Evolutionary conservation across 2,329 filamentous ascomycete species (phyloP).

Genomic region (Coniochaeta ligniaria): DNA sequence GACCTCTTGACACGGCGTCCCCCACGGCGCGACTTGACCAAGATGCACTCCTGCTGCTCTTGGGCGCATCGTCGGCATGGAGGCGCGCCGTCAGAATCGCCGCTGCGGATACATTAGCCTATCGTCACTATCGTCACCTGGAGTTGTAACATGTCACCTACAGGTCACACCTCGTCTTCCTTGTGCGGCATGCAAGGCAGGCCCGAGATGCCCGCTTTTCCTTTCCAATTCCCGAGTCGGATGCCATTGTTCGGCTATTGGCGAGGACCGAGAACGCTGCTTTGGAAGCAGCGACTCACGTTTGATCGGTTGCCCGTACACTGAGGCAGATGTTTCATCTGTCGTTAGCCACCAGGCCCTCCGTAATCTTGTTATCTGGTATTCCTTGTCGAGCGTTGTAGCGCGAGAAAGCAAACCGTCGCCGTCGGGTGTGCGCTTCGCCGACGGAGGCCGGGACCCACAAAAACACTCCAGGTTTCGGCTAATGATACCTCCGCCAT

Average conservation of each 20-base stretch:
- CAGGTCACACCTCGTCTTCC: slow-evolving; percentile 25
- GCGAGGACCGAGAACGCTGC: background rate
- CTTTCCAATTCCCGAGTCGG: background rate
- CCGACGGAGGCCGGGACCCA: background rate
- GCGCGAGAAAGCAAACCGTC: background rate
- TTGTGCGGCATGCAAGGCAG: slow-evolving; percentile 21
- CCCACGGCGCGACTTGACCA: slow-evolving; percentile 30
- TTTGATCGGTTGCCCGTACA: too few relatives aligned
- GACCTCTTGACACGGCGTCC: slow-evolving; percentile 21
- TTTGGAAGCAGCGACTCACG: background rate
- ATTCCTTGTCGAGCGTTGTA: background rate
- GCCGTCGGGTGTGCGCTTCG: background rate
- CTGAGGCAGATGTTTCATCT: too few relatives aligned
- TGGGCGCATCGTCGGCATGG: slow-evolving; percentile 30
- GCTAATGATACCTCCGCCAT: background rate
- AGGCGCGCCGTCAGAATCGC: slow-evolving; percentile 24
- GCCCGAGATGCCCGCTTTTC: slow-evolving; percentile 23
- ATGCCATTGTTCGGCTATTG: slow-evolving; percentile 1
- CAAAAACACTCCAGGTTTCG: background rate
- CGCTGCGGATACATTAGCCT: slow-evolving; percentile 10
- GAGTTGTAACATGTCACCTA: slow-evolving; percentile 12
- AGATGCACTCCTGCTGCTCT: slow-evolving; percentile 27
- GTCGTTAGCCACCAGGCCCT: too few relatives aligned
- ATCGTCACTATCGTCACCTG: slow-evolving; percentile 5
- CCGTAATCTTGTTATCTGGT: background rate